Evolutionary conservation across 1,284 basidiomycete genomes (phyloP).

Genomic region (Leccinum holopus): DNA sequence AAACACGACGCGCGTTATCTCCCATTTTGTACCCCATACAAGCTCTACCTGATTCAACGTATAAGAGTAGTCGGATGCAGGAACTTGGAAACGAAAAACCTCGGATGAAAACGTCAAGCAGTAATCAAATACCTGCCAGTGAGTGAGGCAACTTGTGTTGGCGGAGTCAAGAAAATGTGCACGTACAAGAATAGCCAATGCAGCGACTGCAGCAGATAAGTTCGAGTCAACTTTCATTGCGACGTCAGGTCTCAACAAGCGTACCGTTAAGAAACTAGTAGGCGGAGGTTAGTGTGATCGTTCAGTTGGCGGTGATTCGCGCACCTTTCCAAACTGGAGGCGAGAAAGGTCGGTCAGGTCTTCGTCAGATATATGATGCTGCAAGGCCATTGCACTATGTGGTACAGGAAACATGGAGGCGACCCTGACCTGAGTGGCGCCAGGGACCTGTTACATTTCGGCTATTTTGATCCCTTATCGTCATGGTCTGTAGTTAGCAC

Average conservation of each 20-base stretch:
- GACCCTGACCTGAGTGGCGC: no score
- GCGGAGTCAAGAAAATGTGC: background rate
- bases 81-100: conserved; percentile 2
- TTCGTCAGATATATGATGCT: no score
- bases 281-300: background rate
- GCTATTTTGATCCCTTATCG: background rate
- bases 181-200: conserved; percentile 18
- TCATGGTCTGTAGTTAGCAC: background rate
- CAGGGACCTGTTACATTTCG: no score
- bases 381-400: no score
- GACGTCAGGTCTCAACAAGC: background rate
- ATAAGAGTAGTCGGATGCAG: conserved; percentile 21
- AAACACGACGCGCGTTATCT: no score
- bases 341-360: no score
- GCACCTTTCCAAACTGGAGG: no score
- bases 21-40: conserved; percentile 23
- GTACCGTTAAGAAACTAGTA: conserved; percentile 27
- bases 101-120: no score
- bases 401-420: no score
- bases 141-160: background rate
- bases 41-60: conserved; percentile 16
- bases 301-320: no score
- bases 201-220: conserved; percentile 1
- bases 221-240: background rate
- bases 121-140: no score